These are phyloP conservation scores for Neonectria coccinea DNA, from an alignment of 2,329 filamentous ascomycete species.

Conservation along the genomic window DNA sequence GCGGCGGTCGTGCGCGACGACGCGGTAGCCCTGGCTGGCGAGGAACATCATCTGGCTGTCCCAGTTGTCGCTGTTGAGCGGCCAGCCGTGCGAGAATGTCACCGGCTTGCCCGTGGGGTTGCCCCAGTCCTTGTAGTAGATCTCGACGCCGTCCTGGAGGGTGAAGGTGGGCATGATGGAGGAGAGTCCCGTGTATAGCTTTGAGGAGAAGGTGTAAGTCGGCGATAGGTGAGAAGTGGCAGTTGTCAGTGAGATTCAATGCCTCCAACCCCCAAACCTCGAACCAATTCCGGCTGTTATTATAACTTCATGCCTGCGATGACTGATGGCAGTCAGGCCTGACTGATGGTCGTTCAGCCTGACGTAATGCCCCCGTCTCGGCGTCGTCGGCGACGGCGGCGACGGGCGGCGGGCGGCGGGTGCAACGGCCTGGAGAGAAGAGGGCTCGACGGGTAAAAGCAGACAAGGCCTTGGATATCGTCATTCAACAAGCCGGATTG, in stretches of 20 bases:
- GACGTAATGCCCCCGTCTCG: slow-evolving; percentile 23
- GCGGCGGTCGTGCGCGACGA: slow-evolving; percentile 48
- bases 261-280: neutral
- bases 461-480: neutral
- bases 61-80: slow-evolving; percentile 50
- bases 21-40: slow-evolving; percentile 48
- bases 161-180: slow-evolving; percentile 49
- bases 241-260: neutral
- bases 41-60: slow-evolving; percentile 47
- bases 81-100: slow-evolving; percentile 54
- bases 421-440: neutral
- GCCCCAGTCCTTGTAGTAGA: slow-evolving; percentile 59
- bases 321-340: slow-evolving; percentile 12
- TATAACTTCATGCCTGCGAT: slow-evolving; percentile 3
- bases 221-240: neutral
- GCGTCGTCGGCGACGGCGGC: slow-evolving; percentile 21
- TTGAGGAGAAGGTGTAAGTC: neutral
- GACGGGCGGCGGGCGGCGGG: neutral
- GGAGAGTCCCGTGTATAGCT: neutral
- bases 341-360: slow-evolving; percentile 13
- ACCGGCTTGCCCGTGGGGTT: slow-evolving; percentile 48
- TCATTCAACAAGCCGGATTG: neutral
- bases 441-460: neutral
- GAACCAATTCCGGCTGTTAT: neutral
- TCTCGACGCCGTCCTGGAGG: slow-evolving; percentile 50